phyloP scores from a whole-genome alignment of 164 flowering plant species.

The Protea cynaroides region DNA sequence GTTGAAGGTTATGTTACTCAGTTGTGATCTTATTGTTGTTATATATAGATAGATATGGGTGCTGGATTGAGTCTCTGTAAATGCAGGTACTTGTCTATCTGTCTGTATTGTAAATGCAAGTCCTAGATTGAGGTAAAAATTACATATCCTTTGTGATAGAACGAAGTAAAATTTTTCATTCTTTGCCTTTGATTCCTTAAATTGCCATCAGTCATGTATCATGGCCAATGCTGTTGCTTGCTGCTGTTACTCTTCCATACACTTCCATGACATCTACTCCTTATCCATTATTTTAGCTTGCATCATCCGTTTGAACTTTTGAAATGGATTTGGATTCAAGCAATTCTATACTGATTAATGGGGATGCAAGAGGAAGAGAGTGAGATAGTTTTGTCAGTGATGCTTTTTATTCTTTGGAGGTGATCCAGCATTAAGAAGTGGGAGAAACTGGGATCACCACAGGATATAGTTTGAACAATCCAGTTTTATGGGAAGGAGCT shows the following conservation, averaged over 20 bases:
- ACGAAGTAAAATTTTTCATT: not conserved
- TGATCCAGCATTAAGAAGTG: too few relatives aligned
- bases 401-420: too few relatives aligned
- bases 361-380: not conserved
- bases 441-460: too few relatives aligned
- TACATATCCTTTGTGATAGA: too few relatives aligned
- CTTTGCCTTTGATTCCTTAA: not conserved
- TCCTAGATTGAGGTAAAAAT: constrained; percentile 18
- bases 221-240: not conserved
- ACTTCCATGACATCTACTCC: not conserved
- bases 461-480: too few relatives aligned
- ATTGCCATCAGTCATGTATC: not conserved
- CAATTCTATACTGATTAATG: too few relatives aligned
- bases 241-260: not conserved
- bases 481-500: too few relatives aligned
- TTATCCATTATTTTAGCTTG: not conserved
- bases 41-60: constrained; percentile 20
- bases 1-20: constrained; percentile 20
- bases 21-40: constrained; percentile 19
- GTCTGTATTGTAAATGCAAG: constrained; percentile 13
- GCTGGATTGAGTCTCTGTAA: constrained; percentile 27
- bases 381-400: too few relatives aligned
- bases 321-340: not conserved
- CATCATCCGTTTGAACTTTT: not conserved
- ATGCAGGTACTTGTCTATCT: constrained; percentile 20